Percentiles rank a stretch among this genome's conserved stretches.
Conservation (phyloP, 352 stramenopile genomes). For the Phytophthora megakarya region DNA sequence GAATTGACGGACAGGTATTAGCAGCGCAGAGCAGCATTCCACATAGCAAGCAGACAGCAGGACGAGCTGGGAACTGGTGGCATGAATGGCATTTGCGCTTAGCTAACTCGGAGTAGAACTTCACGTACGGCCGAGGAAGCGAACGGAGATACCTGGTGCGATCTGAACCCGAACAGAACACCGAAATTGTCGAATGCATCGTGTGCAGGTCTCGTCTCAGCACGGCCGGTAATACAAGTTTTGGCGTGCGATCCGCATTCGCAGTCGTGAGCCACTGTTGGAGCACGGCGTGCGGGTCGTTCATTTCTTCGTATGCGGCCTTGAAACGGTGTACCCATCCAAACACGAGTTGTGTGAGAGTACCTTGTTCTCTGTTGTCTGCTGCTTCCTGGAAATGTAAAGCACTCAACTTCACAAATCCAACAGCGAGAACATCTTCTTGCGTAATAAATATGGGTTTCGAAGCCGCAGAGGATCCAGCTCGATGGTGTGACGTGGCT, state of each 20-base stretch:
- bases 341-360: constrained; percentile 45
- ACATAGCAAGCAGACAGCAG: constrained; percentile 86
- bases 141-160: constrained; percentile 76
- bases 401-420: constrained; percentile 51
- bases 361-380: constrained; percentile 18
- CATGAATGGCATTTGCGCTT: constrained; percentile 80
- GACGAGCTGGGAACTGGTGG: constrained; percentile 78
- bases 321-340: constrained; percentile 75
- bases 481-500: constrained; percentile 14
- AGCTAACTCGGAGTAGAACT: constrained; percentile 85
- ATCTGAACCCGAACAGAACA: constrained; percentile 64
- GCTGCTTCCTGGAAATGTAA: constrained; percentile 17
- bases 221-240: constrained; percentile 46
- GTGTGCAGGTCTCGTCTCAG: constrained; percentile 75
- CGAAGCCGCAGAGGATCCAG: constrained; percentile 18
- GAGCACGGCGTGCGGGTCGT: constrained; percentile 66
- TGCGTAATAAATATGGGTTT: constrained; percentile 71
- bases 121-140: constrained; percentile 77
- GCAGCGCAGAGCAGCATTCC: constrained; percentile 81
- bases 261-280: constrained; percentile 78
- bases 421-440: constrained; percentile 47
- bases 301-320: constrained; percentile 79
- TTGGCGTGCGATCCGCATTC: constrained; percentile 48
- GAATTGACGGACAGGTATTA: constrained; percentile 77
- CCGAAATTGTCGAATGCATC: constrained; percentile 77